Conservation (phyloP, 331 rosid genomes). For the Quercus tomentella region DNA sequence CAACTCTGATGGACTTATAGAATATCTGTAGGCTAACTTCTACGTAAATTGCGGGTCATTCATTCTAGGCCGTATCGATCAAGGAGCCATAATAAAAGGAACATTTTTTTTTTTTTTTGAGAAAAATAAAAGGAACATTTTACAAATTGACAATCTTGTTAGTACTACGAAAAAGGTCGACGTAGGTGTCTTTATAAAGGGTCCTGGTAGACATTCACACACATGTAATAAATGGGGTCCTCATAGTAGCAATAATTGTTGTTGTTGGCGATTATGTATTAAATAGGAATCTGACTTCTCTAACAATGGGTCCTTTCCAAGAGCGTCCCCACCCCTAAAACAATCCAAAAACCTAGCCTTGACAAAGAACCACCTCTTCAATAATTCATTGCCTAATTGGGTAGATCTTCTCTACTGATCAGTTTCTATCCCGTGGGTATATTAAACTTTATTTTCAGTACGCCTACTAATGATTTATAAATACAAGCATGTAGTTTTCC, state of each 20-base stretch:
- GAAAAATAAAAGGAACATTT: background rate
- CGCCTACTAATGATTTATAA: too few species aligned
- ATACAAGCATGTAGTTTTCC: background rate
- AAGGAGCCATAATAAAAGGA: constrained; percentile 23
- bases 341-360: constrained; percentile 43
- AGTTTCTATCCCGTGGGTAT: background rate
- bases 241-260: constrained; percentile 25
- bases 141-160: constrained; percentile 28
- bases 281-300: constrained; percentile 35
- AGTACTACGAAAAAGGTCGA: constrained; percentile 16
- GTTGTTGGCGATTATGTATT: constrained; percentile 16
- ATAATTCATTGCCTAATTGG: constrained; percentile 32
- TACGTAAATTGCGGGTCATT: constrained; percentile 2
- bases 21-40: background rate
- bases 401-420: constrained; percentile 4
- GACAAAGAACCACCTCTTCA: constrained; percentile 29
- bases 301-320: constrained; percentile 23
- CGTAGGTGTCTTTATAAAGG: constrained; percentile 6
- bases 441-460: background rate
- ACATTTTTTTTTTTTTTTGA: too few species aligned
- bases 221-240: constrained; percentile 28
- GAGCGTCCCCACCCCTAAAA: constrained; percentile 39
- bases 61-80: constrained; percentile 28
- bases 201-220: constrained; percentile 2
- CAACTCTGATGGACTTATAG: background rate